Base-by-base conservation (phyloP, 2,329 filamentous ascomycete genomes). In the Aspergillus phoenicis region DNA sequence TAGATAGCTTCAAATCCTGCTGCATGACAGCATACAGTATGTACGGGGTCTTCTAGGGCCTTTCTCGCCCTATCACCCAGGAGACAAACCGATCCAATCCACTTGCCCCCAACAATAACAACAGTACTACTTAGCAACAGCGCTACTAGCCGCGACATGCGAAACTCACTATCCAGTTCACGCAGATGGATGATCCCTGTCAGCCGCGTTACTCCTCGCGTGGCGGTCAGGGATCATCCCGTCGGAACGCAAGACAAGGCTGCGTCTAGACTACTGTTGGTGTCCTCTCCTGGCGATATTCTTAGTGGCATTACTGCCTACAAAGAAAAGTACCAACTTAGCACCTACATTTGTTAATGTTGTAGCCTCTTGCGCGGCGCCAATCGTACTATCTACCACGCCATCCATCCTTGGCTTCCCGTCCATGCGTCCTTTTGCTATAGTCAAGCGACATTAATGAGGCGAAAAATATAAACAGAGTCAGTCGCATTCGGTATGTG, bases 161-260 rank as follows among this genome's bases (percentile, higher is more conserved):
- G 52, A 30, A 30, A 30, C 24, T 45, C 41, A 45, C 41, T 45
- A 56, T 17, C 39, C 38, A 43, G 53, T 47, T 45, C 39, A 49
- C 47, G 17, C 47, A 52, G 11, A 52, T 49, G 43, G 52, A 57
- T 54, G 59, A 72, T 71, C 70, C 70, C 68, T 72, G 70, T 66
- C 63, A 60, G 69, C 70, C 70, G 71, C 67, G 70, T 68, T 70
- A 70, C 52, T 60, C 26, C 38, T 24, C 17, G 17, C 22, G 38
- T n/a, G 39, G 26, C 39, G 38, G 41, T 61, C 62, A 61, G 60
- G 60, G 62, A 64, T 63, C 38, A 62, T 62, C 58, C 47, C 48
- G 43, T 43, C 45, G 51, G 24, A 15, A 33, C 20, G 28, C 13
- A 39, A 45, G 33, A 57, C 62, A 60, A 57, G 58, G 60, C 55